A percentile compares a stretch with the other conserved stretches of the same genome.
Conservation (phyloP, 257 asterid species). For the Salvia hispanica region DNA sequence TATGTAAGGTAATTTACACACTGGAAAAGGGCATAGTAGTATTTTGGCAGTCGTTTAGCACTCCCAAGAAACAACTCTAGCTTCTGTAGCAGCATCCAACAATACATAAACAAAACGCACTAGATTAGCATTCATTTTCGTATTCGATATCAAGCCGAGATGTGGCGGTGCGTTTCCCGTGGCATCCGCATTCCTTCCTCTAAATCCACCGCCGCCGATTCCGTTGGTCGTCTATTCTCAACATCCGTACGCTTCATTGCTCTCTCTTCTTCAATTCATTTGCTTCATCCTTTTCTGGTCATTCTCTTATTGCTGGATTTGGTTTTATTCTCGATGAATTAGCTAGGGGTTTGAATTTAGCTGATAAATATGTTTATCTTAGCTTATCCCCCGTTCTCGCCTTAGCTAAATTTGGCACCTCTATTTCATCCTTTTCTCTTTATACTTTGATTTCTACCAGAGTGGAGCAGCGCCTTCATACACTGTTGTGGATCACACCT, state of each 20-base stretch:
- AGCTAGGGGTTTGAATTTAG: slow-evolving; percentile 23
- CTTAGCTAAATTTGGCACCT: slow-evolving; percentile 14
- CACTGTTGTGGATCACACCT: slow-evolving; percentile 95
- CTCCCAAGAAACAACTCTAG: too few species aligned
- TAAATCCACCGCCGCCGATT: slow-evolving; percentile 56
- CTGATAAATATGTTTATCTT: too few species aligned
- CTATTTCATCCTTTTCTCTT: too few species aligned
- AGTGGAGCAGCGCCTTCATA: slow-evolving; percentile 68
- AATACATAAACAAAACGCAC: not conserved
- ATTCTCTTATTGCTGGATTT: slow-evolving; percentile 26
- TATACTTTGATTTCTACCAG: slow-evolving; percentile 38
- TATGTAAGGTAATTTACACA: too few species aligned
- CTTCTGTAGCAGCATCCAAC: too few species aligned
- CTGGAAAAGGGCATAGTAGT: too few species aligned
- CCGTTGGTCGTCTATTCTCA: slow-evolving; percentile 68
- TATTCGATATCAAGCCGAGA: slow-evolving; percentile 33
- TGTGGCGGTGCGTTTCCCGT: slow-evolving; percentile 98
- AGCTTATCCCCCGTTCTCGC: not conserved
- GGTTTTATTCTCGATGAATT: slow-evolving; percentile 17
- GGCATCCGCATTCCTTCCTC: slow-evolving; percentile 63
- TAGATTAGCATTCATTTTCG: slow-evolving; percentile 30
- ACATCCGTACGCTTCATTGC: slow-evolving; percentile 48
- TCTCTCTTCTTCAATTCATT: not conserved
- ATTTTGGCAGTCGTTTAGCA: slow-evolving; percentile 15
- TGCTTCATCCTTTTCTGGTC: not conserved